Conservation (phyloP, 176 grass and related monocot species). For the Hordeum marinum region DNA sequence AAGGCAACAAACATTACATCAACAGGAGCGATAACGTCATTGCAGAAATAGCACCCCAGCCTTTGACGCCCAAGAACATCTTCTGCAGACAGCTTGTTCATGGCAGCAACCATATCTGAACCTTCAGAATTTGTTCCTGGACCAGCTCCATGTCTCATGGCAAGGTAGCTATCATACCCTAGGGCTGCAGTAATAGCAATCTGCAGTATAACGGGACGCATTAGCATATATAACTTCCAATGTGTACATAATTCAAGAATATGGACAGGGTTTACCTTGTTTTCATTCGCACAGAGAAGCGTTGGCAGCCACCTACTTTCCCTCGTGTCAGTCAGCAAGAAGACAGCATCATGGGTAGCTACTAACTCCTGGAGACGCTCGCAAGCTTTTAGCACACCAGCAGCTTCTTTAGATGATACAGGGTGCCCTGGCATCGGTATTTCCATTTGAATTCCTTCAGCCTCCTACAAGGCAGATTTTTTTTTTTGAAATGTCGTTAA, state of each 20-base stretch:
- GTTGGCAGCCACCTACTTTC: conserved; percentile 98
- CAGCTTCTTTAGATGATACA: conserved; percentile 59
- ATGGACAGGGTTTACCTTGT: conserved; percentile 50
- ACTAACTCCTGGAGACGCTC: conserved; percentile 53
- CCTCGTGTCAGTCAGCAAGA: conserved; percentile 92
- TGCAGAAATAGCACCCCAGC: conserved; percentile 95
- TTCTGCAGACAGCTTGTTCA: conserved; percentile 21
- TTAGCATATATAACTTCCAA: conserved; percentile 25
- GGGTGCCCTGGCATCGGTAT: conserved; percentile 98
- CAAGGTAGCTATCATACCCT: conserved; percentile 96
- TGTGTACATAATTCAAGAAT: conserved; percentile 21
- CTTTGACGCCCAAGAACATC: conserved; percentile 48
- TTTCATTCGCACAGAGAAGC: conserved; percentile 68
- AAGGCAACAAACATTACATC: conserved; percentile 60
- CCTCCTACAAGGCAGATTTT: conserved; percentile 44
- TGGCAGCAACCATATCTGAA: conserved; percentile 18
- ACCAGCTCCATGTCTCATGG: conserved; percentile 90
- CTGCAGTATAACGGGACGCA: conserved; percentile 38
- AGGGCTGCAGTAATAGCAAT: conserved; percentile 90
- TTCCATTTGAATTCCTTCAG: conserved; percentile 56
- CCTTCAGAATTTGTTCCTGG: conserved; percentile 41
- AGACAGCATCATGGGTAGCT: conserved; percentile 74
- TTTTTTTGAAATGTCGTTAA: not conserved
- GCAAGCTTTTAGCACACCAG: conserved; percentile 56
- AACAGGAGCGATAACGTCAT: conserved; percentile 85